Conservation (phyloP, 345 rosid genomes). For the Isatis tinctoria region DNA sequence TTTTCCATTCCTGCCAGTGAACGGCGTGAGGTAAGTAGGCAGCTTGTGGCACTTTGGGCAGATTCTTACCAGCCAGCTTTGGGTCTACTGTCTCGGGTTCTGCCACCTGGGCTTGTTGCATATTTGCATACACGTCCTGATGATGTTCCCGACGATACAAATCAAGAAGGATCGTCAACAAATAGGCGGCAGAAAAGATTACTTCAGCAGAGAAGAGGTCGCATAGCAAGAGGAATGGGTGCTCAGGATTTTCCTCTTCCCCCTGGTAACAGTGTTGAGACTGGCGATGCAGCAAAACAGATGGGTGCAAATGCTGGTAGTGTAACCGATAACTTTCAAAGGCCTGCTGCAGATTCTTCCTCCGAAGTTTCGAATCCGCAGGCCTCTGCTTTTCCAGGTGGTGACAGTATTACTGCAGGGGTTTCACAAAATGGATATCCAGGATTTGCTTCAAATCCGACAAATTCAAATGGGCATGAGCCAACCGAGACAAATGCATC, state of each 20-base stretch:
- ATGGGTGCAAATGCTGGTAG: constrained; percentile 34
- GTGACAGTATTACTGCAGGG: constrained; percentile 41
- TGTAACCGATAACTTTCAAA: constrained; percentile 50
- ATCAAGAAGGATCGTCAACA: constrained; percentile 67
- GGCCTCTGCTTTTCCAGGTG: constrained; percentile 44
- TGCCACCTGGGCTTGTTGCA: constrained; percentile 99
- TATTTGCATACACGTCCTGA: constrained; percentile 91
- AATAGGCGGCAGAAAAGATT: constrained; percentile 79
- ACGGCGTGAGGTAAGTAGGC: constrained; percentile 93
- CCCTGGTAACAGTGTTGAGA: constrained; percentile 51
- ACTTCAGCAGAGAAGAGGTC: constrained; percentile 90
- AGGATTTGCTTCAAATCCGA: constrained; percentile 37
- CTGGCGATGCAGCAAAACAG: constrained; percentile 49
- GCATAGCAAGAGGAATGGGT: constrained; percentile 46
- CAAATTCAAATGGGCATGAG: constrained; percentile 40
- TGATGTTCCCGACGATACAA: constrained; percentile 51
- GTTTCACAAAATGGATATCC: constrained; percentile 50
- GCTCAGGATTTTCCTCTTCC: constrained; percentile 61
- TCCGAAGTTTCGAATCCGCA: constrained; percentile 40
- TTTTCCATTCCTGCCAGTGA: constrained; percentile 88
- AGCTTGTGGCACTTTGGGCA: constrained; percentile 99
- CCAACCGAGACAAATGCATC: constrained; percentile 47
- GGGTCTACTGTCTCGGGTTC: constrained; percentile 77
- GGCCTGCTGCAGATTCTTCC: constrained; percentile 44
- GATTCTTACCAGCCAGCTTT: constrained; percentile 98